These are phyloP conservation scores for Ophiostoma himal-ulmi DNA, from an alignment of 2,329 filamentous ascomycete species.

Conservation along the genomic window DNA sequence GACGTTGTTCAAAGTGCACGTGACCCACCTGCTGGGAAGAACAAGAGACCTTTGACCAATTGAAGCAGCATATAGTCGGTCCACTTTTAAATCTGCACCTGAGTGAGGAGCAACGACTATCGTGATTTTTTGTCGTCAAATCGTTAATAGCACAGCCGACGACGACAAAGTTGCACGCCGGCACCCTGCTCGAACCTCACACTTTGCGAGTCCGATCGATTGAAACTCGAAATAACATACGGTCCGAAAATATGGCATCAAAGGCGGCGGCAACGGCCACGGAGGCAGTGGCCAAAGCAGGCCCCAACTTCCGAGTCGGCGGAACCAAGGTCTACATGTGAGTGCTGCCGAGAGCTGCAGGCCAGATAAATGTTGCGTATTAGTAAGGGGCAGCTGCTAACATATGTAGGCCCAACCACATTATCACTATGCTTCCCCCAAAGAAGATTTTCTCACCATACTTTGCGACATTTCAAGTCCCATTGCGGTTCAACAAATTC, in stretches of 20 bases:
- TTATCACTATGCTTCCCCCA: constrained; percentile 67
- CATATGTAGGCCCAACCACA: constrained; percentile 65
- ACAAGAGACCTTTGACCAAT: background rate
- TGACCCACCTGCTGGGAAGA: background rate
- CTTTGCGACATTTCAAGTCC: constrained; percentile 85
- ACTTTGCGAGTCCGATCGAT: background rate
- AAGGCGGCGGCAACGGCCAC: constrained; percentile 36
- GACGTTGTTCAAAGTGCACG: background rate
- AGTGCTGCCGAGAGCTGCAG: constrained; percentile 27
- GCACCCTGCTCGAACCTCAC: background rate
- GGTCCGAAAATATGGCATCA: constrained; percentile 25
- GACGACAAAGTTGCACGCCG: background rate
- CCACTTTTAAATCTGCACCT: constrained; percentile 21
- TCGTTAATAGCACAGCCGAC: background rate
- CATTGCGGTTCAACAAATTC: constrained; percentile 89
- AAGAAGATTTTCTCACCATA: constrained; percentile 66
- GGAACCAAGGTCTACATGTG: constrained; percentile 53
- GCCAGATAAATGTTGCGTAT: background rate
- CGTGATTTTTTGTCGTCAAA: constrained; percentile 15
- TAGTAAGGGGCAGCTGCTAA: background rate
- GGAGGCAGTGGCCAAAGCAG: constrained; percentile 33
- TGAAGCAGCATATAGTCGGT: background rate
- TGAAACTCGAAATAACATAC: background rate
- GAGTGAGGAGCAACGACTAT: constrained; percentile 17
- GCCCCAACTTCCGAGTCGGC: constrained; percentile 43